Conservation (phyloP, 305 asterid genomes). For the Caryopteris hybrid region DNA sequence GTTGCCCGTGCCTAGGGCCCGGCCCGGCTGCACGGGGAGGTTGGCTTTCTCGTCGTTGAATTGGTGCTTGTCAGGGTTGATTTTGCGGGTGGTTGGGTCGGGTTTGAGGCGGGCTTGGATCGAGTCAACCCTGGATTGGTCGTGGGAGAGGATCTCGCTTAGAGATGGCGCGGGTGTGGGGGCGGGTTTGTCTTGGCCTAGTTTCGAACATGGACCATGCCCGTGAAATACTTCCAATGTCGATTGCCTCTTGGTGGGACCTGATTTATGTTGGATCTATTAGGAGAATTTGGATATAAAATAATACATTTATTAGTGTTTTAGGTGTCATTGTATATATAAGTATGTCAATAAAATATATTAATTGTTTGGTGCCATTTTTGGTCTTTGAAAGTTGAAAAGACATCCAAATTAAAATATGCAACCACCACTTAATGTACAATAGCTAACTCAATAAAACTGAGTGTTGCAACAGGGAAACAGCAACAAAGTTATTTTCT, state of each 20-base stretch:
- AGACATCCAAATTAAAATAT: too few species aligned
- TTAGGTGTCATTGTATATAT: too few species aligned
- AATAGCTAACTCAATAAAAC: too few species aligned
- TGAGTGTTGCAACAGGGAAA: too few species aligned
- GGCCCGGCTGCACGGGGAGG: constrained; percentile 48
- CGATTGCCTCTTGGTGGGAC: constrained; percentile 39
- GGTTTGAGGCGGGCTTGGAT: constrained; percentile 42
- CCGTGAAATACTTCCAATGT: constrained; percentile 44
- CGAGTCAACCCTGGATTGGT: constrained; percentile 46
- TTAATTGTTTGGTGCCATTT: too few species aligned
- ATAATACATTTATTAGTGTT: neutral
- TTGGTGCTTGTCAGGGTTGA: constrained; percentile 4
- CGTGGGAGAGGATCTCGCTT: constrained; percentile 39
- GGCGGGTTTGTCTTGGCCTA: constrained; percentile 14
- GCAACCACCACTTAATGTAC: too few species aligned
- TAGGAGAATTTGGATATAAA: neutral
- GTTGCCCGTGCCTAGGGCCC: constrained; percentile 36
- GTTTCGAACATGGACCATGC: constrained; percentile 54
- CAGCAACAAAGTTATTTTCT: too few species aligned
- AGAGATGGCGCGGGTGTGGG: constrained; percentile 25
- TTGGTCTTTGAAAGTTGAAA: too few species aligned
- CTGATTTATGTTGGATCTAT: constrained; percentile 20
- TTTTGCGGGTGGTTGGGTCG: neutral
- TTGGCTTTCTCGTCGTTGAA: constrained; percentile 27
- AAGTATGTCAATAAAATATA: too few species aligned